A percentile compares a stretch with the other conserved stretches of the same genome.
These are phyloP conservation scores for Lasiosphaeria miniovina DNA, from an alignment of 495 filamentous ascomycete species.

Conservation along the genomic window DNA sequence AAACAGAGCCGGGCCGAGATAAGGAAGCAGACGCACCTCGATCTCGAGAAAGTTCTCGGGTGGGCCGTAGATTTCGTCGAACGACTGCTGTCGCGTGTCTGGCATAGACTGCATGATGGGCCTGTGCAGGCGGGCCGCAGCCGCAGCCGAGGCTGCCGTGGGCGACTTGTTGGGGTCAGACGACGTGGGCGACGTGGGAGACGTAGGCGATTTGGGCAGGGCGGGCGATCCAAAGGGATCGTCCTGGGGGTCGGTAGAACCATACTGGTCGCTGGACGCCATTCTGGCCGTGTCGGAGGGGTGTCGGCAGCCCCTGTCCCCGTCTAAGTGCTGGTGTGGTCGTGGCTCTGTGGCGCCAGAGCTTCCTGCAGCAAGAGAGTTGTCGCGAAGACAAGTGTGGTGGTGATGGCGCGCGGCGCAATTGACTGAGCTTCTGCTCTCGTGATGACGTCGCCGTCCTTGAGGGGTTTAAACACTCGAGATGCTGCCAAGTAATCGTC, in stretches of 20 bases:
- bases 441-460: no score
- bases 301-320: neutral
- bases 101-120: conserved; percentile 77
- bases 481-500: no score
- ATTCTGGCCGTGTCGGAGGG: conserved; percentile 40
- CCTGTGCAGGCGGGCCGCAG: conserved; percentile 44
- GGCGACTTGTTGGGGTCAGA: conserved; percentile 34
- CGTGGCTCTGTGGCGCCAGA: neutral
- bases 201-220: conserved; percentile 21
- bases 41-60: conserved; percentile 99
- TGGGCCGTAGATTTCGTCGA: conserved; percentile 98
- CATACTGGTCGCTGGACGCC: conserved; percentile 26
- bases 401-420: no score
- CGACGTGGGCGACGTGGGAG: conserved; percentile 18
- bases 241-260: conserved; percentile 25
- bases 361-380: no score
- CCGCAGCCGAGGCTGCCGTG: conserved; percentile 23
- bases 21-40: conserved; percentile 58
- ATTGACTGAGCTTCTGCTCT: no score
- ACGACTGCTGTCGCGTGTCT: conserved; percentile 84
- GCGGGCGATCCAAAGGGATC: neutral
- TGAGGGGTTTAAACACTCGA: no score
- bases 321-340: conserved; percentile 14
- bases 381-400: no score
- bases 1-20: no score